phyloP scores from a whole-genome alignment of 768 basidiomycete genomes.

The Paxillus rubicundulus region DNA sequence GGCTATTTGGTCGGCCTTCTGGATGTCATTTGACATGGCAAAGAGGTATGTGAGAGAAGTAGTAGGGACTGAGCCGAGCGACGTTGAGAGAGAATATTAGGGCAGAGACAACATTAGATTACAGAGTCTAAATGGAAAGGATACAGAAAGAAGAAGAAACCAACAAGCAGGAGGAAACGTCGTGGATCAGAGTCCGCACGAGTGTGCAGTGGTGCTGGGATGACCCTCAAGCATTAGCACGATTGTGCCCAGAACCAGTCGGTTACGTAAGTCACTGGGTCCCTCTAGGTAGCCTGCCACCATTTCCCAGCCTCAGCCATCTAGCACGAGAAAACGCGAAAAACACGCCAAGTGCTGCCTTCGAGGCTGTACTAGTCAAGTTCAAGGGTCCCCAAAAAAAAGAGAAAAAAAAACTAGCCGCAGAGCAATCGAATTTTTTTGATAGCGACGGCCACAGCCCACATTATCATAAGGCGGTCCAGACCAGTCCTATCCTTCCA shows the following conservation, averaged over 20 bases:
- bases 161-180: slow-evolving; percentile 12
- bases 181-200: slow-evolving; percentile 21
- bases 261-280: background rate
- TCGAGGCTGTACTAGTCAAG: background rate
- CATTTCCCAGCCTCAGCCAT: background rate
- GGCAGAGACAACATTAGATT: slow-evolving; percentile 29
- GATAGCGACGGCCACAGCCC: background rate
- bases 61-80: background rate
- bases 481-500: too few relatives aligned
- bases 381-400: too few relatives aligned
- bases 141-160: slow-evolving; percentile 8
- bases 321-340: background rate
- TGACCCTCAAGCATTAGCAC: background rate
- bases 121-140: slow-evolving; percentile 22
- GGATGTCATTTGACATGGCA: slow-evolving; percentile 52
- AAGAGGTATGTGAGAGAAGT: slow-evolving; percentile 6
- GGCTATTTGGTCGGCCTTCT: slow-evolving; percentile 84
- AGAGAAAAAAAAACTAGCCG: background rate
- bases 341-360: background rate
- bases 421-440: background rate
- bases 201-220: background rate
- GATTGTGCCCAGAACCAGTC: background rate
- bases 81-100: slow-evolving; percentile 17
- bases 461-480: too few relatives aligned
- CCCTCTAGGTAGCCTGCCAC: too few relatives aligned